Conservation (phyloP, 169 alveolate genomes). For the Plasmodium chabaudi region DNA sequence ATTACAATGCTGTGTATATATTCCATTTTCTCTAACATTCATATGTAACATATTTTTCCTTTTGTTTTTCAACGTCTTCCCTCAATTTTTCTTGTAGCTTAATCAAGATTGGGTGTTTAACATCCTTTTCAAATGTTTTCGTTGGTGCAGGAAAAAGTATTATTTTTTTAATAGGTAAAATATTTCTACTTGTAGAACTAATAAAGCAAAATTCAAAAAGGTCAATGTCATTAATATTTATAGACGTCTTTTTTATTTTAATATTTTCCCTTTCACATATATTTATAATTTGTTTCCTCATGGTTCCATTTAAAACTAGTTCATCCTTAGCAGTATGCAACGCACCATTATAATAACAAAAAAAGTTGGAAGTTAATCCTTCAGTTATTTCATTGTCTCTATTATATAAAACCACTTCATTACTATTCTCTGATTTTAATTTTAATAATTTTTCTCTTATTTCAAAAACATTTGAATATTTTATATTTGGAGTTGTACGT, state of each 20-base stretch:
- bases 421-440: slow-evolving; percentile 40
- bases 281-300: slow-evolving; percentile 46
- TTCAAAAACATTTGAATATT: slow-evolving; percentile 63
- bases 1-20: not conserved
- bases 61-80: slow-evolving; percentile 55
- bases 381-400: slow-evolving; percentile 63
- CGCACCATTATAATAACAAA: slow-evolving; percentile 45
- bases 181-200: slow-evolving; percentile 72
- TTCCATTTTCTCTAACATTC: slow-evolving; percentile 3
- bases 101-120: slow-evolving; percentile 48
- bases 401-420: slow-evolving; percentile 63
- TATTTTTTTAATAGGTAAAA: slow-evolving; percentile 56
- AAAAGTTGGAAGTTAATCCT: slow-evolving; percentile 69
- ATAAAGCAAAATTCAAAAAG: slow-evolving; percentile 69
- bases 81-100: slow-evolving; percentile 27
- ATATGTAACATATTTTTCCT: slow-evolving; percentile 44
- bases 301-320: slow-evolving; percentile 63
- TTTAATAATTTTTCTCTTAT: slow-evolving; percentile 52
- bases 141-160: slow-evolving; percentile 33
- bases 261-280: slow-evolving; percentile 45
- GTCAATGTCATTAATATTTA: slow-evolving; percentile 39
- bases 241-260: slow-evolving; percentile 27
- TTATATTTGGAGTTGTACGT: slow-evolving; percentile 60
- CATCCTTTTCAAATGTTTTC: slow-evolving; percentile 52
- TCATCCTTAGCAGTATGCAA: slow-evolving; percentile 59